phyloP scores from a whole-genome alignment of 2,329 filamentous ascomycete species.

The Cladosporium halotolerans region DNA sequence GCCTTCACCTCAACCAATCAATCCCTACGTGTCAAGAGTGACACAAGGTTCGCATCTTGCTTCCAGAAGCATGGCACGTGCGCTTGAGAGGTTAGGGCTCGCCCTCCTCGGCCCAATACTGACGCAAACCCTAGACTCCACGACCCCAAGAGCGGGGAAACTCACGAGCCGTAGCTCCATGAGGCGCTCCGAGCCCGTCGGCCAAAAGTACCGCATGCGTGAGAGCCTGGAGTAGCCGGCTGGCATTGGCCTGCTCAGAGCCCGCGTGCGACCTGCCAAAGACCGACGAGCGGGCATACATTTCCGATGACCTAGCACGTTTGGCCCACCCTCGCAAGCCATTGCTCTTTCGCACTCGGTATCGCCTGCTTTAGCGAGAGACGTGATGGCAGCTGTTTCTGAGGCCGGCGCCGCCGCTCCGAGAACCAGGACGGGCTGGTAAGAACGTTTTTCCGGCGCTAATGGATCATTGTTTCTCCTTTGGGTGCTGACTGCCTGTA shows the following conservation, averaged over 20 bases:
- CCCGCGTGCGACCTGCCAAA: slow-evolving; percentile 4
- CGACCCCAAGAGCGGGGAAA: no score
- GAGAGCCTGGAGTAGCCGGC: not conserved
- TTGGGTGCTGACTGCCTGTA: slow-evolving; percentile 1
- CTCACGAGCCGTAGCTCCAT: no score
- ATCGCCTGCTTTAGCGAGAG: slow-evolving; percentile 7
- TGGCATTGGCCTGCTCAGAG: not conserved
- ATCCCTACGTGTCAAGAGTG: no score
- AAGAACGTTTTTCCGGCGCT: slow-evolving; percentile 6
- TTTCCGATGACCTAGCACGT: not conserved
- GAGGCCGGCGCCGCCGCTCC: slow-evolving; percentile 3
- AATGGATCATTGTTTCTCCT: not conserved
- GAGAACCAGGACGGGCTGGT: slow-evolving; percentile 24
- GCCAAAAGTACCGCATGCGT: slow-evolving; percentile 1
- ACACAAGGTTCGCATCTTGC: no score
- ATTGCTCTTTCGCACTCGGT: slow-evolving; percentile 1
- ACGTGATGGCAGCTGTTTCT: not conserved
- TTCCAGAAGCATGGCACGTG: no score
- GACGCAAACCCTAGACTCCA: no score
- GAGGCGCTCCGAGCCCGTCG: not conserved
- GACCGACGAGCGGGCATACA: slow-evolving; percentile 7
- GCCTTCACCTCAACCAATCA: no score
- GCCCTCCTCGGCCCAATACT: no score
- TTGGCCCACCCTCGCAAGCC: not conserved
- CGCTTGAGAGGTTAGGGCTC: no score